These are phyloP conservation scores for Ochetophila trinervis DNA, from an alignment of 306 rosid genomes.

Conservation along the genomic window DNA sequence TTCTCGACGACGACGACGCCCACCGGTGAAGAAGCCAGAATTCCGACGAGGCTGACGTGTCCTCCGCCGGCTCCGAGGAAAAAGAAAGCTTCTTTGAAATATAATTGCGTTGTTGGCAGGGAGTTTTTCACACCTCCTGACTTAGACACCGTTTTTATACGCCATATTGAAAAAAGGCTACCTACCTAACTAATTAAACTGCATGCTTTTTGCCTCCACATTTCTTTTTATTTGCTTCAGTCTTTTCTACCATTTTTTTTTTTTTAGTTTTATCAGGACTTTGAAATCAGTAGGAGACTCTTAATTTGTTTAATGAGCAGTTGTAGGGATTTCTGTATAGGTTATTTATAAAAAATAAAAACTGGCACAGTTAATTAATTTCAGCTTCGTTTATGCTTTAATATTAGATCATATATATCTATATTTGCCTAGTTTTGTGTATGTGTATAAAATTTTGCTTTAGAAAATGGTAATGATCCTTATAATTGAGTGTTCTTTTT, in stretches of 20 bases:
- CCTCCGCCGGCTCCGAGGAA: constrained; percentile 92
- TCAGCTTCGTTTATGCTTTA: no score
- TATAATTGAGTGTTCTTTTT: not conserved
- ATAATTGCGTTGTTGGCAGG: constrained; percentile 38
- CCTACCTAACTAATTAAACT: constrained; percentile 16
- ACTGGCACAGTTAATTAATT: not conserved
- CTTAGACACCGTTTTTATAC: constrained; percentile 69
- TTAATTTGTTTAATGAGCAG: not conserved
- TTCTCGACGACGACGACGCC: constrained; percentile 65
- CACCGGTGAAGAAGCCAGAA: constrained; percentile 56
- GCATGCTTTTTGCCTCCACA: not conserved
- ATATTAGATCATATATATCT: no score
- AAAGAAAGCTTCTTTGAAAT: constrained; percentile 55
- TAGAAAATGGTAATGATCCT: no score
- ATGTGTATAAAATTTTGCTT: no score
- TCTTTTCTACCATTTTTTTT: not conserved
- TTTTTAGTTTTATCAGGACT: not conserved
- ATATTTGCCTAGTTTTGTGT: no score
- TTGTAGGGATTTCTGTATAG: constrained; percentile 19
- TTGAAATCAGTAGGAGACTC: not conserved
- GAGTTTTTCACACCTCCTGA: constrained; percentile 84
- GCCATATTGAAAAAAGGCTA: constrained; percentile 58
- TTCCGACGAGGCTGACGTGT: constrained; percentile 49
- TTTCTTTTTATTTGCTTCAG: no score
- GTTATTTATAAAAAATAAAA: constrained; percentile 4